Base-by-base conservation (phyloP, 164 flowering plant genomes). In the Chloranthus sessilifolius region DNA sequence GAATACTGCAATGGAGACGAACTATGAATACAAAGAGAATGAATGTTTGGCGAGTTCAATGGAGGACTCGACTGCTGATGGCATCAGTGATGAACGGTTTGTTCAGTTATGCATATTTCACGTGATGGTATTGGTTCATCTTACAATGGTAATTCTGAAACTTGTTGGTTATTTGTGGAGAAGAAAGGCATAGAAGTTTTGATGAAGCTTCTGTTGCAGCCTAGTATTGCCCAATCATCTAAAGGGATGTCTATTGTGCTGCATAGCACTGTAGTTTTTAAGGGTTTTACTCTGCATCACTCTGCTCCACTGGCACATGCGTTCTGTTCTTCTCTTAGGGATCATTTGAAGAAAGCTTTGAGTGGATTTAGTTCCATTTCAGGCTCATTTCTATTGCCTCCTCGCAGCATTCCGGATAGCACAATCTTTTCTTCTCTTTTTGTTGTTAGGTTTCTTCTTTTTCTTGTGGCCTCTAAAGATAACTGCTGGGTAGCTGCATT, bases 401-500 rank as follows among this genome's bases (percentile, higher is more conserved):
- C 95, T 30, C 68, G 41, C 58, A 47, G 41, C 15, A 59, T 69
- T 27, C 77, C 75, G 9, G 94, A 84, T 53, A 59, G 40, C 58
- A 65, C 59, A 10, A 51, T 82, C 26, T 86, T 86, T 67, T 70
- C 92, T 30, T 63, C 85, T 22, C 84, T 90, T 38, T 90, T 85
- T 48, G 72, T 86, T 40, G 72, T 86, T 56, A 94, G 87, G 52
- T 86, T 82, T 58, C 88, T 87, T 59, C 59, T 90, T 12, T 89
- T 89, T 66, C 85, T 89, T 63, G 92, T 92, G 60, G 88, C 92
- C 36, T 83, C 95, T 10, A 89, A 82, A 61, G 97, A 89, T 59
- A 77, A 67, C 62, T 81, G 95, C 2, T 86, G 95, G 97, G 81
- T 80, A 17, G 72, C 78, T 68, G 88, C 97, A 47, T 71, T 90